Conservation (phyloP, 495 filamentous ascomycete species). For the Aspergillus bertholletiae region DNA sequence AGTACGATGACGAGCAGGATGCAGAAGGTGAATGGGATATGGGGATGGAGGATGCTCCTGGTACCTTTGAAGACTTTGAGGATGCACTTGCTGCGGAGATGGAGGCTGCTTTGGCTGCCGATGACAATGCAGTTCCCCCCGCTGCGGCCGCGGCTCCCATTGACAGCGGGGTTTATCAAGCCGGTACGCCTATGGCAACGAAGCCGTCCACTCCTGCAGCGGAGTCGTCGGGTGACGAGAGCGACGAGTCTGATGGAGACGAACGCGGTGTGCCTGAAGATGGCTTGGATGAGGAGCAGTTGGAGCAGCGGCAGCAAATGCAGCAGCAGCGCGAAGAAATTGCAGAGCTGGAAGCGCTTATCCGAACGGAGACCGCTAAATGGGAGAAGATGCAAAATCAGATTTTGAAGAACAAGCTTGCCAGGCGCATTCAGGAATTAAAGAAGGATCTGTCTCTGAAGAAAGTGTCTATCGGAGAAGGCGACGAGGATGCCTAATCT, state of each 20-base stretch:
- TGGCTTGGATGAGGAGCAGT: constrained; percentile 53
- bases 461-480: constrained; percentile 45
- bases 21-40: constrained; percentile 51
- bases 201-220: constrained; percentile 38
- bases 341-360: constrained; percentile 44
- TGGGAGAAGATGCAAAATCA: constrained; percentile 41
- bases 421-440: constrained; percentile 43
- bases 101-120: constrained; percentile 51
- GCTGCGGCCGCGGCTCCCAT: constrained; percentile 11
- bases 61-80: constrained; percentile 55
- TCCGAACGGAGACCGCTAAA: constrained; percentile 40
- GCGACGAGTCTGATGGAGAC: constrained; percentile 56
- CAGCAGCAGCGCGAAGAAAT: constrained; percentile 50
- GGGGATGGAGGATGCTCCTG: constrained; percentile 35
- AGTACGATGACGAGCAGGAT: constrained; percentile 53
- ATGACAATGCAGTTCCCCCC: constrained; percentile 19
- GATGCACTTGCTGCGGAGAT: constrained; percentile 55
- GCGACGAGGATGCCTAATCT: constrained; percentile 30
- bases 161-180: constrained; percentile 24
- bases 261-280: constrained; percentile 59
- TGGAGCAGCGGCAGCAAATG: constrained; percentile 45
- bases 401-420: constrained; percentile 49
- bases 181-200: constrained; percentile 30
- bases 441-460: constrained; percentile 47
- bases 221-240: constrained; percentile 45